Conservation (phyloP, 345 rosid species). For the Raphanus raphanistrum region DNA sequence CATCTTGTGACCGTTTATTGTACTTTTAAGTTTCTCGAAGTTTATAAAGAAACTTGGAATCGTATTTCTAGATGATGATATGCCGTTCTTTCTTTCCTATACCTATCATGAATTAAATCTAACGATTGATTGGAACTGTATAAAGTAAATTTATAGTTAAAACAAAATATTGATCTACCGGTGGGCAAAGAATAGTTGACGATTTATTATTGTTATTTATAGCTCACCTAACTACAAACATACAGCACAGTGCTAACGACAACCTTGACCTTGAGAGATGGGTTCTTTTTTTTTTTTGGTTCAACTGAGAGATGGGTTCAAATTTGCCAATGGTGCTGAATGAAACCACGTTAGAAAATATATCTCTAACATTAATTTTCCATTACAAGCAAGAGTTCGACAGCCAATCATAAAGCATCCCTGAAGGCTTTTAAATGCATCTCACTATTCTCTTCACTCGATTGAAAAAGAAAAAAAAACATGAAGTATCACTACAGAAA, state of each 20-base stretch:
- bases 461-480: no score
- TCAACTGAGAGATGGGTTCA: background rate
- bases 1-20: conserved; percentile 12
- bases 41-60: conserved; percentile 13
- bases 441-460: background rate
- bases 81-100: background rate
- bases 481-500: background rate
- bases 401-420: background rate
- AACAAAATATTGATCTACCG: background rate
- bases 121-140: background rate
- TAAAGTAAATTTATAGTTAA: background rate
- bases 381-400: background rate
- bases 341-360: background rate
- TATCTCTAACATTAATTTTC: background rate
- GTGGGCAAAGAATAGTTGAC: background rate
- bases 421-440: background rate
- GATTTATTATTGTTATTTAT: background rate
- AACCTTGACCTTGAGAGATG: background rate
- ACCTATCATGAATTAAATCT: background rate
- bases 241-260: background rate
- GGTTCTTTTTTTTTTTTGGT: background rate
- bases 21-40: background rate
- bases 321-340: background rate
- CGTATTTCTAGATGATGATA: background rate
- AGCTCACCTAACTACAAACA: background rate